These are phyloP conservation scores for Sanchytrium tribonematis DNA, from an alignment of 371 early-diverging fungal species.

Conservation along the genomic window DNA sequence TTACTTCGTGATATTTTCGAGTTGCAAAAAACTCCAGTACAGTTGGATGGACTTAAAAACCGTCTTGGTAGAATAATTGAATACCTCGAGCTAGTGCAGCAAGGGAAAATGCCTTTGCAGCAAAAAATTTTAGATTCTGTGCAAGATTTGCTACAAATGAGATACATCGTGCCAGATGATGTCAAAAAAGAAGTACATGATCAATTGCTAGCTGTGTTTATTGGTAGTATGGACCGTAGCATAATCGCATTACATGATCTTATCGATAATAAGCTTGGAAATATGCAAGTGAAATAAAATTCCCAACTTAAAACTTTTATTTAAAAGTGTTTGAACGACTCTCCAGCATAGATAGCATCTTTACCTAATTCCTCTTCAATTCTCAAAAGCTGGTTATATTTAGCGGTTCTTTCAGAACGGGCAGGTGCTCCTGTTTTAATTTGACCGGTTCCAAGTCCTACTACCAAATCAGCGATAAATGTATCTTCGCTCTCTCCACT, in stretches of 20 bases:
- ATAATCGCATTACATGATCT: constrained; percentile 82
- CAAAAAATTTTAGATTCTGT: not conserved
- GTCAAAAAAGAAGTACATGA: constrained; percentile 22
- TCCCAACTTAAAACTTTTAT: not conserved
- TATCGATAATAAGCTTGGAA: constrained; percentile 49
- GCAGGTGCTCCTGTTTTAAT: constrained; percentile 98
- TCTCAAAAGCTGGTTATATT: constrained; percentile 91
- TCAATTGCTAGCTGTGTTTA: constrained; percentile 62
- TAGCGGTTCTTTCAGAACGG: constrained; percentile 85
- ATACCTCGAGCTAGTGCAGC: not conserved
- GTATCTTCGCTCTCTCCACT: constrained; percentile 97
- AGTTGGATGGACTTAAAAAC: not conserved
- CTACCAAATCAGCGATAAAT: constrained; percentile 92
- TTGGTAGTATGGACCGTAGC: constrained; percentile 58
- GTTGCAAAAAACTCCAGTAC: not conserved
- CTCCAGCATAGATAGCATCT: constrained; percentile 63
- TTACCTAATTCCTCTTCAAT: constrained; percentile 60
- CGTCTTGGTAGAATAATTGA: not conserved
- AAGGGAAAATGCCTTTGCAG: not conserved
- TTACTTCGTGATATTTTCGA: constrained; percentile 66
- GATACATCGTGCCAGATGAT: not conserved
- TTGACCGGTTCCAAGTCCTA: constrained; percentile 86
- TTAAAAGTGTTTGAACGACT: constrained; percentile 41
- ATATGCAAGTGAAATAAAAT: too few relatives aligned
- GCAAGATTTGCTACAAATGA: not conserved